Evolutionary conservation across 495 filamentous ascomycete genomes (phyloP), one percentile per base, ranked within the genome.

Genomic region (Penicillium tannophilum): DNA sequence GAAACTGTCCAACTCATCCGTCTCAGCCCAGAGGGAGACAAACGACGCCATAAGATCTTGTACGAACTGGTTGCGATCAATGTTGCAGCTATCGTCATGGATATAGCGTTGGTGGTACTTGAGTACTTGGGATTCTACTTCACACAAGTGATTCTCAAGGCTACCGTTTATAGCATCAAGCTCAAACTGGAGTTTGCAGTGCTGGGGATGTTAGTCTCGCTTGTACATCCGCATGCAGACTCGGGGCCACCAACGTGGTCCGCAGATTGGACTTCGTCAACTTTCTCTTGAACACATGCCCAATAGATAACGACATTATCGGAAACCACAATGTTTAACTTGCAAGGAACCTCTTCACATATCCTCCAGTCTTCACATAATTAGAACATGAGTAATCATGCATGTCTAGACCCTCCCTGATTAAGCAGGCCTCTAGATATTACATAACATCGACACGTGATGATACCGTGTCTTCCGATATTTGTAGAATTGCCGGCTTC

Each of bases 121-220:
- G 78, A 83, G 56, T 84, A 79, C 41, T 53, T 67, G 42, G 65
- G 73, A n/a, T 63, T 72, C 24, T 80, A 81, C 47, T 68, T 75
- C 36, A 68, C 79, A n/a, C 72, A 84, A 64, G 72, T 76, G 8
- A 70, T 74, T 12, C 60, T 79, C 48, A 83, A 84, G 58, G 73
- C 74, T 2, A 64, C 76, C 33, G 67, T 82, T 7, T 84, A 84
- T 66, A 75, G 74, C 59, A 69, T 83, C 60, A 84, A 84, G 67
- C 72, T 84, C 11, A 83, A 84, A 65, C 62, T 84, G 50, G 82
- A 84, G 58, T 84, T 84, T 64, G 75, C 74, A n/a, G 76, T 83
- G 24, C 69, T 84, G 35, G 58, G 63, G 0, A 67, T 62, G 62
- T 53, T 67, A 52, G 56, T 67, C 11, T 62, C 64, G 7, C 50